A percentile compares a stretch with the other conserved stretches of the same genome.
These are phyloP conservation scores for Colletotrichum liriopes DNA, from an alignment of 2,329 filamentous ascomycete genomes.

Conservation along the genomic window DNA sequence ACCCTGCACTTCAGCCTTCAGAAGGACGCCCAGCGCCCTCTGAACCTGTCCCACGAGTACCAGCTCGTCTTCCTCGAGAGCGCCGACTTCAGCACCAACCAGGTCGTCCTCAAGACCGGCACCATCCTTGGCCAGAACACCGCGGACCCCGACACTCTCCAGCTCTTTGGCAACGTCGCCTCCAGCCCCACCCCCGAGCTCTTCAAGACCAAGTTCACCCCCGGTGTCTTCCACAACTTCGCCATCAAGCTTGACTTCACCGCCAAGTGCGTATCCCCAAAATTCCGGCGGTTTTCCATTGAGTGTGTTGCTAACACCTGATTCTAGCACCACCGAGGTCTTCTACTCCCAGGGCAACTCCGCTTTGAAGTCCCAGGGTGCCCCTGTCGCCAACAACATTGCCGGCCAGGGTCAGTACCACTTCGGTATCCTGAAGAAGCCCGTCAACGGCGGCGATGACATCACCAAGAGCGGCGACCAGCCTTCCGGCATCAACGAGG, in stretches of 20 bases:
- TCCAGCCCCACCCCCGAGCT: slow-evolving; percentile 62
- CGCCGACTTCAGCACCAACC: slow-evolving; percentile 64
- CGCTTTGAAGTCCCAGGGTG: slow-evolving; percentile 63
- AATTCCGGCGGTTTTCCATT: rapidly evolving
- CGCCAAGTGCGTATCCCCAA: slow-evolving; percentile 61
- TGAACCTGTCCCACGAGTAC: slow-evolving; percentile 76
- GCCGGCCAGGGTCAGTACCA: slow-evolving; percentile 74
- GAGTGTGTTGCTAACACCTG: not conserved
- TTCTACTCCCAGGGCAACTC: slow-evolving; percentile 68
- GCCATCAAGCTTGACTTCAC: slow-evolving; percentile 71
- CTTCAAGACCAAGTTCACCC: slow-evolving; percentile 66
- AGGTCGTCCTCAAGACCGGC: slow-evolving; percentile 70
- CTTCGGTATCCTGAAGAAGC: slow-evolving; percentile 75
- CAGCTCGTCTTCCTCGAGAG: slow-evolving; percentile 68
- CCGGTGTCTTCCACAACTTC: slow-evolving; percentile 73
- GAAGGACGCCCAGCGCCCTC: slow-evolving; percentile 64
- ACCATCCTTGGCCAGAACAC: slow-evolving; percentile 60
- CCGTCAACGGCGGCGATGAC: slow-evolving; percentile 61
- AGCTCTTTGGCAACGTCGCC: slow-evolving; percentile 65
- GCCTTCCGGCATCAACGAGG: slow-evolving; percentile 65
- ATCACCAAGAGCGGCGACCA: slow-evolving; percentile 66
- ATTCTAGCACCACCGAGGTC: slow-evolving; percentile 66
- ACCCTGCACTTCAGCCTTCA: slow-evolving; percentile 74
- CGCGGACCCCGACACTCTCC: slow-evolving; percentile 58
- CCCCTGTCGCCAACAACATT: slow-evolving; percentile 64